These are phyloP conservation scores for Quercus suber DNA, from an alignment of 306 rosid genomes.

Conservation along the genomic window DNA sequence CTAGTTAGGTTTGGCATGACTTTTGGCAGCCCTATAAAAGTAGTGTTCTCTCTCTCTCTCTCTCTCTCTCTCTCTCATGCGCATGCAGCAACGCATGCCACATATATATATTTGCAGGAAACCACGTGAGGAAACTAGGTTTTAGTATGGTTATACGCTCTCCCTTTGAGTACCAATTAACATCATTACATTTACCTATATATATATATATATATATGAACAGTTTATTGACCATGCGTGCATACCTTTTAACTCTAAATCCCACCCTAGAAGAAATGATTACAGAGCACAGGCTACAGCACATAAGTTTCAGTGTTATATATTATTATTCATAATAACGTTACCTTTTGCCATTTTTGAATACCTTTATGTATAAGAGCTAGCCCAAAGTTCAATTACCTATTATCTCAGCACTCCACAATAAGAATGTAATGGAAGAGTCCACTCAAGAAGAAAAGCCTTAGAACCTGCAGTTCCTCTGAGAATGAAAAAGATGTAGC, in stretches of 20 bases:
- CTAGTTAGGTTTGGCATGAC: background rate
- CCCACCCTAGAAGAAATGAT: no score
- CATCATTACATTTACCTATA: no score
- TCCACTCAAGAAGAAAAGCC: constrained; percentile 24
- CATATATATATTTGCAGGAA: constrained; percentile 27
- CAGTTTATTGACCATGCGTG: no score
- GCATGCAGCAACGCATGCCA: constrained; percentile 32
- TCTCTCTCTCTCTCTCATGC: constrained; percentile 16
- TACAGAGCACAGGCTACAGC: no score
- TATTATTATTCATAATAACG: no score
- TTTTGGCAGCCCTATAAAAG: background rate
- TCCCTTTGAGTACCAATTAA: no score
- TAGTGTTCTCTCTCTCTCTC: background rate
- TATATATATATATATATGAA: no score
- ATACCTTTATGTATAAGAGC: background rate
- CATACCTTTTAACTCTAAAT: no score
- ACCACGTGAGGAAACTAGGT: background rate
- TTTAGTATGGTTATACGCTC: no score
- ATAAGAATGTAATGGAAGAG: constrained; percentile 20
- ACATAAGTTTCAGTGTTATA: no score
- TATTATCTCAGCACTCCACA: constrained; percentile 26
- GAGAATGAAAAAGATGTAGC: constrained; percentile 56
- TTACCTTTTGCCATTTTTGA: background rate
- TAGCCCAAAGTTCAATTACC: constrained; percentile 6
- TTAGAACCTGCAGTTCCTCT: constrained; percentile 42